Base-by-base conservation (phyloP, 2,329 filamentous ascomycete species). In the Neofusicoccum sp. region DNA sequence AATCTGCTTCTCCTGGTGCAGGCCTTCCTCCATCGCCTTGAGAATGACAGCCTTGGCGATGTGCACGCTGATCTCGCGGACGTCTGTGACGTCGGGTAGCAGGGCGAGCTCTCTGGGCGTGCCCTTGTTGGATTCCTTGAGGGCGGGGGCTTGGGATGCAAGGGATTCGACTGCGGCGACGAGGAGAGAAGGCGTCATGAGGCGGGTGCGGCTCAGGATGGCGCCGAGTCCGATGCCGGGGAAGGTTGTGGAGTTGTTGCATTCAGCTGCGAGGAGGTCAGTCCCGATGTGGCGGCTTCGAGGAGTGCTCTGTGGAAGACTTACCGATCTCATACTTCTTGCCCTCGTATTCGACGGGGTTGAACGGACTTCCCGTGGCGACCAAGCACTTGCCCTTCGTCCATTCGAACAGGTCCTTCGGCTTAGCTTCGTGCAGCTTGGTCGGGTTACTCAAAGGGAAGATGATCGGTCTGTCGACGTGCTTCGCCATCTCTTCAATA, bases 401-500 rank as follows among this genome's bases (percentile, higher is more conserved):
- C 93, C 92, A 96, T 2, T 85, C 76, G 61, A 89, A 87, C 28
- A 97, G 79, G 72, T 96, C 91, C 14, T 85, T 79, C 0, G 93
- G 93, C 6, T 87, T 84, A 1, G 92, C 93, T 76, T 96, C 93
- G 72, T 96, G 92, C 0, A 96, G 84, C 1, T 86, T 82, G 0
- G 92, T 97, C 0, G 93, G 93, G 74, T 96, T 96, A 2, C 90
- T 94, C 1, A 96, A 84, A 0, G 93, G 93, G 65, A 96, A 87
- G 71, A 97, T 89, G 73, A 96, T 94, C n/a, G 92, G 92, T 0
- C 89, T 83, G 0, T 89, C 82, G 2, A 89, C 85, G 69, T 93
- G 85, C 39, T 83, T 81, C 1, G 89, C 87, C 92, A 96, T 96
- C 68, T 90, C 90, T 49, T 83, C 81, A 9, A 96, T 81, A 33